Percentiles rank a stretch among this genome's conserved stretches.
Evolutionary conservation across 495 filamentous ascomycete species (phyloP).

Genomic region (Glonium stellatum): DNA sequence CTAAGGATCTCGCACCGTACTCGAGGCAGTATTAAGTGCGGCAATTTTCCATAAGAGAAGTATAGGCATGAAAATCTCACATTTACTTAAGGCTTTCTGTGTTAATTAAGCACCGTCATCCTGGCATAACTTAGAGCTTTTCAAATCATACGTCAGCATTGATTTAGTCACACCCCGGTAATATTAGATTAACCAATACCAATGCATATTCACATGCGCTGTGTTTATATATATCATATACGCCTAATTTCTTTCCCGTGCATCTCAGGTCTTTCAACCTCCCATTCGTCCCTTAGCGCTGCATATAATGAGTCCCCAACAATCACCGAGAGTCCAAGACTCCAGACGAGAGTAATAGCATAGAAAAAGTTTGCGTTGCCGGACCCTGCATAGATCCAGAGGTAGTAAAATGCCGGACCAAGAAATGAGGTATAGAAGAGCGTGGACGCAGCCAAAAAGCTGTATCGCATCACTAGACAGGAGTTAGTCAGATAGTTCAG

Average conservation of each 20-base stretch:
- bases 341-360: constrained; percentile 97
- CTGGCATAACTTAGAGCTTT: too few species aligned
- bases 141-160: too few species aligned
- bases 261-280: constrained; percentile 83
- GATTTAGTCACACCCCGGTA: too few species aligned
- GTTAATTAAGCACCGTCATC: too few species aligned
- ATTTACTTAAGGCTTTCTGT: too few species aligned
- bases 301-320: constrained; percentile 82
- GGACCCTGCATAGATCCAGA: constrained; percentile 97
- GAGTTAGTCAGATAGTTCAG: too few species aligned
- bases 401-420: constrained; percentile 90
- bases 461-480: constrained; percentile 75
- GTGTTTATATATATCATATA: constrained; percentile 39
- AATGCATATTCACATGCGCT: too few species aligned
- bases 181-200: too few species aligned
- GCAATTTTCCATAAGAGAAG: too few species aligned
- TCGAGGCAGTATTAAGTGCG: too few species aligned
- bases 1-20: too few species aligned
- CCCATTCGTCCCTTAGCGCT: constrained; percentile 86
- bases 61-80: too few species aligned
- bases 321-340: constrained; percentile 71
- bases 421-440: constrained; percentile 82
- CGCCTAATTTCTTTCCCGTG: constrained; percentile 78
- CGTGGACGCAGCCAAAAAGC: constrained; percentile 73
- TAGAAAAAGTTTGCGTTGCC: constrained; percentile 99